Base-by-base conservation (phyloP, 1,139 yeast genomes). In the Scheffersomyces illinoinensis region DNA sequence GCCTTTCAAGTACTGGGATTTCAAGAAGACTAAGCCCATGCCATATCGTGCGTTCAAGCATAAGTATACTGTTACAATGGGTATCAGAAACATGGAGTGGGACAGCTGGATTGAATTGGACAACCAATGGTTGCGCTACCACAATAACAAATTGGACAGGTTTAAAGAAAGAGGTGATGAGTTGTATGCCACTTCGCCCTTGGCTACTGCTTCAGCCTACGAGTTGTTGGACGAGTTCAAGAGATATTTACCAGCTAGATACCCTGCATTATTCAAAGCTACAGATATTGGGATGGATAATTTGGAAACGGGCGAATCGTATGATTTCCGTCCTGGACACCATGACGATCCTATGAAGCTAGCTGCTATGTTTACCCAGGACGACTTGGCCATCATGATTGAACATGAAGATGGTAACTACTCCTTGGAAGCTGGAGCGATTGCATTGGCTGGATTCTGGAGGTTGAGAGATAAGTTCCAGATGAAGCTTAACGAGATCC, bases 391-490 rank as follows among this genome's bases (percentile, higher is more conserved):
- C 1, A 77, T 88, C 23, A 85, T 88, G 89, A 73, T 86, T 59
- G 91, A 87, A 67, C 77, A 79, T 58, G 78, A 77, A 50, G 78
- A 85, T 50, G 90, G 90, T 6, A 78, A 81, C 56, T 87, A 86
- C 67, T 75, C 76, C 52, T 75, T 87, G 56, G 84, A 82, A 64
- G 86, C 84, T 26, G 91, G 90, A 1, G 85, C 88, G 5, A 83
- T 87, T 55, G 76, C 85, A 65, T 76, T 87, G 54, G 89, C 91
- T 2, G 88, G 89, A 0, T 85, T 85, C 69, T 87, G 90, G 90
- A 78, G 88, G 68, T 76, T 87, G 54, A 77, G 74, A 58, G 91
- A 87, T 65, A 87, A 87, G 69, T 67, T 78, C 53, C 77, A 82
- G 58, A 68, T 80, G 69, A 85, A 88, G n/a, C 73, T 87, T 54